Base-by-base conservation (phyloP, 352 stramenopile genomes). In the Globisporangium recalcitrans region DNA sequence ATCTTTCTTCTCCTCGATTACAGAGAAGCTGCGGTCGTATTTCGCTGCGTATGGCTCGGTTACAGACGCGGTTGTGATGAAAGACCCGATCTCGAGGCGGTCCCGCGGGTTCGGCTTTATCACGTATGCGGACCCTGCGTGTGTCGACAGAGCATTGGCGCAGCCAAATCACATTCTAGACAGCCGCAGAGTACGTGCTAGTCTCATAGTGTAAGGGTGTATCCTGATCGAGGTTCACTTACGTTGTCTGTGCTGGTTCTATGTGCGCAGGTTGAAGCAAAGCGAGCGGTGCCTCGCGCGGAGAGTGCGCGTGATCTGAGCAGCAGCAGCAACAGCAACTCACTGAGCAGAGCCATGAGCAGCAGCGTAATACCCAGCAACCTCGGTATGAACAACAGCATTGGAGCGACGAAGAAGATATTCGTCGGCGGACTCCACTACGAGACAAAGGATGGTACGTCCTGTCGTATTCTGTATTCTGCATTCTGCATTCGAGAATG, bases 21-120 rank as follows among this genome's bases (percentile, higher is more conserved):
- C 61, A 96, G 88, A 97, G 52, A 96, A 95, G 63, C 74, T 97
- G 36, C 88, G 89, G 59, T 69, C 73, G 61, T 96, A 97, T 73
- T 97, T 97, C 65, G 83, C 84, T 55, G 80, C 86, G 31, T 97
- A 95, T 57, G 90, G 90, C 29, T 69, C 79, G 0, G 90, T 97
- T 49, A 96, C 88, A 4, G 90, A 97, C 72, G 90, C 90, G 5
- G 89, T 97, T 42, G 90, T 97, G 67, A 97, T 97, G 90, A 97
- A 96, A 68, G 90, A 97, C 58, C 85, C 87, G 59, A 96, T 97
- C 58, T 97, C 90, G 40, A 80, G 88, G 58, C 82, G 90, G 52
- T 97, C 89, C 40, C 77, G 90, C 53, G 90, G 90, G 47, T 97
- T 97, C 67, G 90, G 90, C n/a, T 97, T 97, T 72, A 97, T 97